Percentiles rank a stretch among this genome's conserved stretches.
Conservation (phyloP, 2,329 filamentous ascomycete species). For the Arachnomyces sp. region DNA sequence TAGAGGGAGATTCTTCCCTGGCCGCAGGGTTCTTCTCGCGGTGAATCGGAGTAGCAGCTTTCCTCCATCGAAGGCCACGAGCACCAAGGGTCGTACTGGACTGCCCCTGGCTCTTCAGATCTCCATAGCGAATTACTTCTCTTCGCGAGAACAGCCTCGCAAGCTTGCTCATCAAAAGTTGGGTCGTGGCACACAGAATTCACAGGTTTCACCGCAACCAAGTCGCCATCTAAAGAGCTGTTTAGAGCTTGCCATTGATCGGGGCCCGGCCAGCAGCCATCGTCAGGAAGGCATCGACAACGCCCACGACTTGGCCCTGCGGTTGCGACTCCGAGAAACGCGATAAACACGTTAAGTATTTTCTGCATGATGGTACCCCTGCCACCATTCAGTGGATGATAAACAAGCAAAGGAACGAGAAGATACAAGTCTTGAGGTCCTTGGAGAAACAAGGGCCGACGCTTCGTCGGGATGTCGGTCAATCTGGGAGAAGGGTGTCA, state of each 20-base stretch:
- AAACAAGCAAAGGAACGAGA: too few relatives aligned
- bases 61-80: background rate
- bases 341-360: too few relatives aligned
- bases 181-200: constrained; percentile 4
- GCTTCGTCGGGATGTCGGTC: too few relatives aligned
- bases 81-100: constrained; percentile 1
- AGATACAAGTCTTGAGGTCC: too few relatives aligned
- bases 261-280: constrained; percentile 6
- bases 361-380: too few relatives aligned
- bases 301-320: too few relatives aligned
- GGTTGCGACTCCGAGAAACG: too few relatives aligned
- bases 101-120: constrained; percentile 1
- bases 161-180: constrained; percentile 4
- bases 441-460: too few relatives aligned
- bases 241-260: constrained; percentile 5
- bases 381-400: too few relatives aligned
- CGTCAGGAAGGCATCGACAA: constrained; percentile 6
- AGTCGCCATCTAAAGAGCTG: constrained; percentile 4
- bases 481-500: too few relatives aligned
- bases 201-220: constrained; percentile 3
- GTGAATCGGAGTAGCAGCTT: constrained; percentile 2
- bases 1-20: constrained; percentile 7
- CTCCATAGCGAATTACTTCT: constrained; percentile 4
- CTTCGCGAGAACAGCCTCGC: constrained; percentile 1
- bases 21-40: constrained; percentile 2